phyloP scores from a whole-genome alignment of 768 basidiomycete species.

The Clitopilus passeckerianus region DNA sequence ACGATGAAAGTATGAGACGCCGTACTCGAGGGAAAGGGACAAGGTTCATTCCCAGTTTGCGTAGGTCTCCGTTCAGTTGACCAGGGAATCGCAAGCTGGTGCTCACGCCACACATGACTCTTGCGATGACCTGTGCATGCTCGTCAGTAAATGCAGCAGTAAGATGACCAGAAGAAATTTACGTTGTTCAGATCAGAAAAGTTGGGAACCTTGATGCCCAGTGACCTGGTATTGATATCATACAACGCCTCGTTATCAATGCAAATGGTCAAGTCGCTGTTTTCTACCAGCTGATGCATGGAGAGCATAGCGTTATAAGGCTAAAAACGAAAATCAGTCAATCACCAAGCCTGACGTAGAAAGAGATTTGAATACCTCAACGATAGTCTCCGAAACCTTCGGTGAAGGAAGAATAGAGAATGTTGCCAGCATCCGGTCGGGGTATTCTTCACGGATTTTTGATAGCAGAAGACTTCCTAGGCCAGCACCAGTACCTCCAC shows the following conservation, averaged over 20 bases:
- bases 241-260: slow-evolving; percentile 87
- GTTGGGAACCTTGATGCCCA: slow-evolving; percentile 59
- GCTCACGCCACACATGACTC: slow-evolving; percentile 93
- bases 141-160: neutral
- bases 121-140: slow-evolving; percentile 57
- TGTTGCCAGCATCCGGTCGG: slow-evolving; percentile 52
- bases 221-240: slow-evolving; percentile 59
- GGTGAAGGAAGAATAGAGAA: slow-evolving; percentile 53
- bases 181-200: slow-evolving; percentile 71
- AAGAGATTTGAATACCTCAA: slow-evolving; percentile 55
- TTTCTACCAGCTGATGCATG: slow-evolving; percentile 85
- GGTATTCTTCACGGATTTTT: slow-evolving; percentile 73
- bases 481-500: slow-evolving; percentile 88
- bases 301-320: slow-evolving; percentile 86
- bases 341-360: slow-evolving; percentile 26
- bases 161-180: slow-evolving; percentile 11
- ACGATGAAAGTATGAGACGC: slow-evolving; percentile 2
- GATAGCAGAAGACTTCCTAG: slow-evolving; percentile 76
- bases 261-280: slow-evolving; percentile 77
- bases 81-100: slow-evolving; percentile 93
- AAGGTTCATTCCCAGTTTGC: slow-evolving; percentile 91
- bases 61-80: slow-evolving; percentile 80
- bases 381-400: slow-evolving; percentile 50
- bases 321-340: slow-evolving; percentile 43
- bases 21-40: slow-evolving; percentile 90